Base-by-base conservation (phyloP, 106 monocot genomes). In the Dendrobium nobile region DNA sequence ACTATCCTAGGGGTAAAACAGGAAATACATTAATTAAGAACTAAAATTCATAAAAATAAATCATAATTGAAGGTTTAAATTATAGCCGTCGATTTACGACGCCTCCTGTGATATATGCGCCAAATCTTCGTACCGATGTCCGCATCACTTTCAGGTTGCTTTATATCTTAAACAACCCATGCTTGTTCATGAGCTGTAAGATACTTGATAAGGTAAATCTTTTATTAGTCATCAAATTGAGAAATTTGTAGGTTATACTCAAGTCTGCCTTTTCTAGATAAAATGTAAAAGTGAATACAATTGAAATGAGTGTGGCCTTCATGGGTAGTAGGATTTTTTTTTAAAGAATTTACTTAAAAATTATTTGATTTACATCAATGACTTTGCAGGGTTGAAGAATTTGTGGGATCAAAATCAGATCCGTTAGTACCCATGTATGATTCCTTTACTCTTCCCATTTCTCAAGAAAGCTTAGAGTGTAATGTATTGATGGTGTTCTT, bases 371-470 rank as follows among this genome's bases (percentile, higher is more conserved):
- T 74, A 19, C 24, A 72, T 41, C 4, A 31, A 76, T 68, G 42
- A 67, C 77, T 82, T 85, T 48, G 67, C 87, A 93, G 93, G 85
- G 82, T 93, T 26, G 84, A 91, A n/a, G 91, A 93, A 75, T 89
- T 79, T 81, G 87, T 93, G 26, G 91, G 85, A 15, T 75, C 87
- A 75, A 89, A 89, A 81, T 81, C 87, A 47, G 93, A 93, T 86
- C 93, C 93, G 45, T 77, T 93, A 40, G 51, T 89, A 77, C 87
- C 93, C 45, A 58, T 87, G 93, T 93, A 93, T 87, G 89, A 58
- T 73, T 81, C 58, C 70, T 85, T 11, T 16, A 73, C 81, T 78
- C 80, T 7, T 10, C 0, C 13, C 75, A 51, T 58, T 58, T 28
- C 17, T 41, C 77, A 65, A 9, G 48, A 41, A 51, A 13, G 20